Conservation (phyloP, 1,284 basidiomycete species). For the Mixia osmundae region DNA sequence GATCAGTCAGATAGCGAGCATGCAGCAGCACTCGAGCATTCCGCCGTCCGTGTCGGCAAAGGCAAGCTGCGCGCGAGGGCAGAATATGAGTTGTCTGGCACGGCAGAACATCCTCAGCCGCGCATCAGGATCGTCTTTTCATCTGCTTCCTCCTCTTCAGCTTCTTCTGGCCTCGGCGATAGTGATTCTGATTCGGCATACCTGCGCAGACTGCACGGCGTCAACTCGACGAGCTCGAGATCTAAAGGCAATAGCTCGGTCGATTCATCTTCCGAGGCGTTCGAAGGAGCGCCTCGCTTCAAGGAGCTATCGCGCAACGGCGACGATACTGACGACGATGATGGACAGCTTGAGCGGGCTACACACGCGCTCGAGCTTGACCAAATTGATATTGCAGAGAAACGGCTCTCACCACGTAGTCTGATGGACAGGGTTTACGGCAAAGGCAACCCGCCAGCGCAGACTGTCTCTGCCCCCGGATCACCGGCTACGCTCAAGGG, state of each 20-base stretch:
- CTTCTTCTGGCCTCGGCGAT: slow-evolving; percentile 4
- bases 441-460: not conserved
- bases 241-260: not conserved
- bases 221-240: not conserved
- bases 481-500: too few relatives aligned
- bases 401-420: not conserved
- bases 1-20: slow-evolving; percentile 15
- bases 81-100: slow-evolving; percentile 10
- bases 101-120: slow-evolving; percentile 20
- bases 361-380: not conserved
- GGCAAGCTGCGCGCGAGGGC: not conserved
- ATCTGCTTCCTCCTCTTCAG: slow-evolving; percentile 14
- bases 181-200: too few relatives aligned
- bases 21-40: slow-evolving; percentile 21
- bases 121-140: slow-evolving; percentile 21
- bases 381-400: not conserved
- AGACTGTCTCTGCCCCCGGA: not conserved
- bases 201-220: too few relatives aligned
- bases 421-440: not conserved
- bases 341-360: not conserved
- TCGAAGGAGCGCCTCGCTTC: not conserved
- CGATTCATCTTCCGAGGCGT: not conserved
- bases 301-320: not conserved
- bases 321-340: not conserved
- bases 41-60: not conserved